Percentiles rank a stretch among this genome's conserved stretches.
Evolutionary conservation across 768 basidiomycete genomes (phyloP).

Genomic region (Terana coerulea): DNA sequence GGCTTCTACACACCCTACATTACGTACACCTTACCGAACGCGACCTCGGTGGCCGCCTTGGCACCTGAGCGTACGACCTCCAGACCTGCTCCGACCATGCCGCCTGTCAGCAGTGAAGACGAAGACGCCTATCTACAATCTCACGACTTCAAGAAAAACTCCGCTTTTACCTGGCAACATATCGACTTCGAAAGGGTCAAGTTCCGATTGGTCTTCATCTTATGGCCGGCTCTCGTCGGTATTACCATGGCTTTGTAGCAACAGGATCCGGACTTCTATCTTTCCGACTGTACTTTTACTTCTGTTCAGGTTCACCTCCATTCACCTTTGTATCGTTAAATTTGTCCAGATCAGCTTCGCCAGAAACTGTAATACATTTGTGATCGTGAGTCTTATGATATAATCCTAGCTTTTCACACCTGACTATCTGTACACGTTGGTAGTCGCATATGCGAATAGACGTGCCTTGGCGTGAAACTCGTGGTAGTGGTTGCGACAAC

Average conservation of each 20-base stretch:
- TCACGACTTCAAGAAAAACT: too few relatives aligned
- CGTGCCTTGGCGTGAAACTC: too few relatives aligned
- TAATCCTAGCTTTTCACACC: too few relatives aligned
- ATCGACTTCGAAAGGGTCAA: slow-evolving; percentile 28
- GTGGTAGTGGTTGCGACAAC: too few relatives aligned
- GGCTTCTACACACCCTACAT: slow-evolving; percentile 8
- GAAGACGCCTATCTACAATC: not conserved
- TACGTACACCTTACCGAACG: slow-evolving; percentile 11
- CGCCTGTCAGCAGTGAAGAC: slow-evolving; percentile 4
- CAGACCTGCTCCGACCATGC: not conserved
- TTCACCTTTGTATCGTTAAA: too few relatives aligned
- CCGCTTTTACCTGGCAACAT: not conserved
- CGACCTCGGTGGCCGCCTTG: slow-evolving; percentile 7
- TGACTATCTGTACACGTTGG: too few relatives aligned
- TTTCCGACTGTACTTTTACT: not conserved
- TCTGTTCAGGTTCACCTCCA: not conserved
- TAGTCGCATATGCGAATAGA: too few relatives aligned
- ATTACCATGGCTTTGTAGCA: slow-evolving; percentile 52
- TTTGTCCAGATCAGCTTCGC: too few relatives aligned
- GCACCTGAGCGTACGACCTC: slow-evolving; percentile 6
- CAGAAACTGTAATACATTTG: too few relatives aligned
- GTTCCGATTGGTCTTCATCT: slow-evolving; percentile 46
- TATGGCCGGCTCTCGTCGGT: slow-evolving; percentile 56
- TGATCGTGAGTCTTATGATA: too few relatives aligned
- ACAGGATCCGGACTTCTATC: too few relatives aligned